Conservation (phyloP, 805 yeast species). For the Barnettozyma californica region DNA sequence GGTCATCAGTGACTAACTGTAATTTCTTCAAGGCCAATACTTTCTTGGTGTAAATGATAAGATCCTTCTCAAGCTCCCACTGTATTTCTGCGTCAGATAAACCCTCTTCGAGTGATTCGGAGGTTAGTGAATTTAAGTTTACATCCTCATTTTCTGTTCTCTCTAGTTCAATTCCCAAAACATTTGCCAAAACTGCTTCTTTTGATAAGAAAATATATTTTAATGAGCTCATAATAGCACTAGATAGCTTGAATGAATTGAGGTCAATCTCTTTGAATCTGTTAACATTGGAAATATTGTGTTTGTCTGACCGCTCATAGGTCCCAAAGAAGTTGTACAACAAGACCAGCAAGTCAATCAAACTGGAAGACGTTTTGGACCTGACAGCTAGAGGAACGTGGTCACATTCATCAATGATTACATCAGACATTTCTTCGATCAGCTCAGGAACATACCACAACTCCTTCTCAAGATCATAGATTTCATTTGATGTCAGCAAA, state of each 20-base stretch:
- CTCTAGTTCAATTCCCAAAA: slow-evolving; percentile 36
- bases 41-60: slow-evolving; percentile 38
- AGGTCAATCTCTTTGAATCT: slow-evolving; percentile 21
- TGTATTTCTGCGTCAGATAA: slow-evolving; percentile 13
- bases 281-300: slow-evolving; percentile 17
- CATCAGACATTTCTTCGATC: slow-evolving; percentile 10
- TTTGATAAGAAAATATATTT: slow-evolving; percentile 40
- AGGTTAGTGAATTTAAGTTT: slow-evolving; percentile 24
- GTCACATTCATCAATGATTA: slow-evolving; percentile 3
- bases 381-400: slow-evolving; percentile 15
- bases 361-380: slow-evolving; percentile 17
- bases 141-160: slow-evolving; percentile 50
- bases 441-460: slow-evolving; percentile 13
- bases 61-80: slow-evolving; percentile 37
- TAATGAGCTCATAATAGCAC: slow-evolving; percentile 28
- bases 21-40: slow-evolving; percentile 31
- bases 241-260: slow-evolving; percentile 24
- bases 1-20: slow-evolving; percentile 26
- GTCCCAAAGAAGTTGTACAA: slow-evolving; percentile 28
- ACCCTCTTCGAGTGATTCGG: slow-evolving; percentile 10
- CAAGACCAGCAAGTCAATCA: slow-evolving; percentile 22
- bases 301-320: slow-evolving; percentile 32
- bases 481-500: slow-evolving; percentile 14
- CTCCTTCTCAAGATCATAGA: slow-evolving; percentile 17
- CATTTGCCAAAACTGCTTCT: slow-evolving; percentile 41